Base-by-base conservation (phyloP, 2,329 filamentous ascomycete species). In the Monilinia vaccinii-corymbosi region DNA sequence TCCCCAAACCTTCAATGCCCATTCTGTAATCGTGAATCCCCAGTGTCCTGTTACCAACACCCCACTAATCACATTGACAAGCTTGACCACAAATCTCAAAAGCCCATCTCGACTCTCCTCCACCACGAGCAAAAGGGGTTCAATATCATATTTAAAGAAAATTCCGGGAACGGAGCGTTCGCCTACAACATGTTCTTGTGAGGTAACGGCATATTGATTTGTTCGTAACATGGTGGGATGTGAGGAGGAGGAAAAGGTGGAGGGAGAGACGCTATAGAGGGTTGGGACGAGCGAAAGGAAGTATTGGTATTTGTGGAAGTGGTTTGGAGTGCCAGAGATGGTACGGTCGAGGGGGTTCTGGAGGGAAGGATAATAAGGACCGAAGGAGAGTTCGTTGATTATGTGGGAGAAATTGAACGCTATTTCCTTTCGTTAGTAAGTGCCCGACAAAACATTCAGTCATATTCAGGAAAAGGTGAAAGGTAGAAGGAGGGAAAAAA, bases 91-190 rank as follows among this genome's bases (percentile, higher is more conserved):
- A 67, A 99, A 83, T 28, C 81, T 79, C 65, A 96, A 75, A 61
- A 96, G 78, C 47, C 88, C 81, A 60, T 87, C 86, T 70, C 91
- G 84, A 70, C 85, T 84, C 76, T 97, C 93, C 63, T 87, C 87
- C 46, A 99, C 87, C 32, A 88, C 86, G 57, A 99, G 79, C 73
- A 94, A 77, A 68, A 99, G 92, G 1, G 94, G 94, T 78, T 99
- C 94, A 68, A 99, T 97, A 73, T 97, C 93, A 76, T 96, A 99
- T 77, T 97, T 99, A 81, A 99, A 89, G 73, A 97, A 99, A 63
- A 99, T 85, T 36, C 94, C 94, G 0, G 94, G 94, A 0, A 97
- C 83, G 61, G 78, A 76, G 67, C 79, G 84, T 69, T 95, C 88
- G 58, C 79, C 77, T 46, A 95, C 81, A 40, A 79, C 76, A 69